Conservation (phyloP, 768 basidiomycete species). For the Chiua virens region DNA sequence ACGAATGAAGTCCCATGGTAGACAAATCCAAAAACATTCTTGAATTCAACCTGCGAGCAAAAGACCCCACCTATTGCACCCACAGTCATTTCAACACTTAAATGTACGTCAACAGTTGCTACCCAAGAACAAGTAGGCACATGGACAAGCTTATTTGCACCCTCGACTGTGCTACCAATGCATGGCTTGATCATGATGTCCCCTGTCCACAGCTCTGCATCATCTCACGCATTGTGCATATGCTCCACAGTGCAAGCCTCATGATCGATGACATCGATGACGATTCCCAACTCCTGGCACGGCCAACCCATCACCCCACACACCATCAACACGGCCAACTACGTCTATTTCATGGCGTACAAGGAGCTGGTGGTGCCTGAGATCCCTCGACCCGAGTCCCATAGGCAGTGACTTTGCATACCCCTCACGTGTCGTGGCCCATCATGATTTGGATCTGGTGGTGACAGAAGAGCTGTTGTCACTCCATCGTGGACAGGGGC, state of each 20-base stretch:
- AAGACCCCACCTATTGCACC: too few relatives aligned
- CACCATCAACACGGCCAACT: constrained; percentile 89
- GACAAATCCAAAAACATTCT: constrained; percentile 39
- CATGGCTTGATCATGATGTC: constrained; percentile 88
- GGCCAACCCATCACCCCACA: constrained; percentile 90
- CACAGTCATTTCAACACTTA: too few relatives aligned
- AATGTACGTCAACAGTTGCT: too few relatives aligned
- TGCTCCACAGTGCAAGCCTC: constrained; percentile 93
- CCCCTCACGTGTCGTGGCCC: constrained; percentile 60
- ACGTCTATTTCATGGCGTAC: constrained; percentile 93
- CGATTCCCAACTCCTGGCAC: constrained; percentile 78
- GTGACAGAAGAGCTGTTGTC: constrained; percentile 62
- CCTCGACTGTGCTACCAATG: too few relatives aligned
- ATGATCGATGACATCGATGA: constrained; percentile 98
- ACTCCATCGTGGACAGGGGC: constrained; percentile 93
- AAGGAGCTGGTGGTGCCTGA: constrained; percentile 58
- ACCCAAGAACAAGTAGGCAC: too few relatives aligned
- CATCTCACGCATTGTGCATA: constrained; percentile 82
- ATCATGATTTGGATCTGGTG: constrained; percentile 63
- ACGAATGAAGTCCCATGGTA: too few relatives aligned
- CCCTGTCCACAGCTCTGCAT: constrained; percentile 66
- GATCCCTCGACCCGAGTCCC: not conserved
- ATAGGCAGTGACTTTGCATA: too few relatives aligned
- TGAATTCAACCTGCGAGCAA: too few relatives aligned
- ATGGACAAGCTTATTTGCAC: too few relatives aligned